Conservation (phyloP, 257 asterid species). For the Solanum clarkiae region DNA sequence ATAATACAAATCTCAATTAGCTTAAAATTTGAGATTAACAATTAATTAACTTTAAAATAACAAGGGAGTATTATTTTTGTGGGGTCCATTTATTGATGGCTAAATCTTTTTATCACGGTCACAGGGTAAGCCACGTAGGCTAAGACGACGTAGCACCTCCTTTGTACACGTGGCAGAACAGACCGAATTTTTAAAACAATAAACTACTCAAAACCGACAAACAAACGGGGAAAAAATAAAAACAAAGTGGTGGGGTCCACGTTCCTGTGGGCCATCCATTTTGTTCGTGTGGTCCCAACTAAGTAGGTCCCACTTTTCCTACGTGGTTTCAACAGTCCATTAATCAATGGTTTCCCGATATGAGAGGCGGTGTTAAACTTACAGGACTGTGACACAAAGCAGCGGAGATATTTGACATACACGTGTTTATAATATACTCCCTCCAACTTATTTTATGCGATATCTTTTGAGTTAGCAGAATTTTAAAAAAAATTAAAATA, state of each 20-base stretch:
- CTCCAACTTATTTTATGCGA: too few relatives aligned
- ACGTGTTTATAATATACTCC: not conserved
- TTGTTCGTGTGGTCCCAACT: not conserved
- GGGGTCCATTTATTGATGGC: not conserved
- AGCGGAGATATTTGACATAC: not conserved
- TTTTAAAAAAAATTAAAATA: too few relatives aligned
- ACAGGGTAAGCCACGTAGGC: conserved; percentile 35
- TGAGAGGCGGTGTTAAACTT: conserved; percentile 5
- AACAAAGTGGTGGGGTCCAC: conserved; percentile 30
- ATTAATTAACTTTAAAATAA: not conserved
- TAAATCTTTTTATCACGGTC: conserved; percentile 9
- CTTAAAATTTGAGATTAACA: not conserved
- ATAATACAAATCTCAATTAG: not conserved
- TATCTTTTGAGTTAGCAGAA: too few relatives aligned
- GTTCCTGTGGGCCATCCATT: not conserved
- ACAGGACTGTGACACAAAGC: conserved; percentile 5
- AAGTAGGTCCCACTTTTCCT: not conserved
- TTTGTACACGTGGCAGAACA: conserved; percentile 28
- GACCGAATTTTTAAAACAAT: conserved; percentile 2
- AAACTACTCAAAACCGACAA: conserved; percentile 26
- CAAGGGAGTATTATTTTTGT: too few relatives aligned
- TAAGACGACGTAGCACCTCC: not conserved
- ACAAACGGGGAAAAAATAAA: conserved; percentile 1
- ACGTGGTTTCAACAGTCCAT: not conserved
- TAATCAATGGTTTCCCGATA: not conserved